phyloP scores from a whole-genome alignment of 2,329 filamentous ascomycete genomes.

The Diaporthe helianthi region DNA sequence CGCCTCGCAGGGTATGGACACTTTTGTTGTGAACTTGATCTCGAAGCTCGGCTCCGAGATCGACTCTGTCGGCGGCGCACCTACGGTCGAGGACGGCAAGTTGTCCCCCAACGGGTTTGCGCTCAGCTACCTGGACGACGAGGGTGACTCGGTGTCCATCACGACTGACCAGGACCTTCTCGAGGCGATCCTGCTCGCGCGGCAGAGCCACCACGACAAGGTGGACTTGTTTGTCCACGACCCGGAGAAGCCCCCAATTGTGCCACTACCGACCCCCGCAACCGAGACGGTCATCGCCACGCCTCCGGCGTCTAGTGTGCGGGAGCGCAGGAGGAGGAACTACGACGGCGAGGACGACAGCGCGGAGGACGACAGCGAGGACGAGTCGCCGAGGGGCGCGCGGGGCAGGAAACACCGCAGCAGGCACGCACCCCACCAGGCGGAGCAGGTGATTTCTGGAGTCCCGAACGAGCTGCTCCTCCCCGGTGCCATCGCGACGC shows the following conservation, averaged over 20 bases:
- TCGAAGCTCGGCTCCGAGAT: slow-evolving; percentile 86
- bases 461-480: slow-evolving; percentile 94
- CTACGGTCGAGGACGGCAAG: slow-evolving; percentile 79
- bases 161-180: slow-evolving; percentile 93
- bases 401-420: slow-evolving; percentile 51
- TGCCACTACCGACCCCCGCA: slow-evolving; percentile 58
- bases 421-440: slow-evolving; percentile 43
- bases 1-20: slow-evolving; percentile 79
- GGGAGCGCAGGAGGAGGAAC: slow-evolving; percentile 56
- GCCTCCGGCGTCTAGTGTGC: slow-evolving; percentile 57
- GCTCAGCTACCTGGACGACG: slow-evolving; percentile 94
- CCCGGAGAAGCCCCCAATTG: slow-evolving; percentile 84
- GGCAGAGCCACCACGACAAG: slow-evolving; percentile 82
- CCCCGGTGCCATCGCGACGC: slow-evolving; percentile 91
- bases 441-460: slow-evolving; percentile 82
- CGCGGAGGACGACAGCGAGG: slow-evolving; percentile 55
- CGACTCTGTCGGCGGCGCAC: slow-evolving; percentile 82
- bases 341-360: slow-evolving; percentile 59
- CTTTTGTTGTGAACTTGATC: slow-evolving; percentile 78
- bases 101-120: slow-evolving; percentile 83
- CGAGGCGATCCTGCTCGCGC: slow-evolving; percentile 86
- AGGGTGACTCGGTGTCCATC: slow-evolving; percentile 95
- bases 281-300: slow-evolving; percentile 52
- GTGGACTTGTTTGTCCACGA: slow-evolving; percentile 98
- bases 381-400: slow-evolving; percentile 50